Conservation (phyloP, 176 grass and related monocot species). For the Triticum dicoccoides region DNA sequence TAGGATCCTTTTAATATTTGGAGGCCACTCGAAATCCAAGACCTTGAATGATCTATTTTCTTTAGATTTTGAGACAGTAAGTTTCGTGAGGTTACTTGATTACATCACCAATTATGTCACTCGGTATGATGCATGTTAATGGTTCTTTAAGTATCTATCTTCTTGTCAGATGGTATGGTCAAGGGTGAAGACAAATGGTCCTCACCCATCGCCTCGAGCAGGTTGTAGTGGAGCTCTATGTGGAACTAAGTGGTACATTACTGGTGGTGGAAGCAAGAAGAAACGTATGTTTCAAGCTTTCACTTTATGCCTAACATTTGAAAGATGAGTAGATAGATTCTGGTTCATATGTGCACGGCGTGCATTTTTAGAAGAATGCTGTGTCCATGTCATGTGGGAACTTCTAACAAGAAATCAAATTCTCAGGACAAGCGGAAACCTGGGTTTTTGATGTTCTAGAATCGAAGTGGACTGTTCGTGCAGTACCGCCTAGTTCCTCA, state of each 20-base stretch:
- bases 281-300: slow-evolving; percentile 54
- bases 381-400: not conserved
- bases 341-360: not conserved
- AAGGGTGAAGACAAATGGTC: slow-evolving; percentile 77
- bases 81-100: slow-evolving; percentile 25
- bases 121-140: not conserved
- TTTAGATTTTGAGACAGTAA: slow-evolving; percentile 97
- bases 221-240: slow-evolving; percentile 86
- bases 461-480: slow-evolving; percentile 71
- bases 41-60: slow-evolving; percentile 91
- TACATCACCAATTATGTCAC: not conserved
- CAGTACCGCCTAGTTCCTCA: slow-evolving; percentile 61
- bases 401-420: slow-evolving; percentile 32
- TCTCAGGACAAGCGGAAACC: slow-evolving; percentile 57
- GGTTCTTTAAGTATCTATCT: slow-evolving; percentile 9
- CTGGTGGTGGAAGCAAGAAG: slow-evolving; percentile 93
- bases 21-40: slow-evolving; percentile 95
- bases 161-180: slow-evolving; percentile 90
- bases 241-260: slow-evolving; percentile 98
- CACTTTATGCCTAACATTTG: slow-evolving; percentile 17
- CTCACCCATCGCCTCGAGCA: slow-evolving; percentile 75
- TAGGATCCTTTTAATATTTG: slow-evolving; percentile 78
- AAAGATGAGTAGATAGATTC: slow-evolving; percentile 11
- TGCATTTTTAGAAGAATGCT: not conserved
- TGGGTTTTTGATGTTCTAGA: slow-evolving; percentile 73